Evolutionary conservation across 148 eudicot genomes (phyloP).

Genomic region (Suaeda aralocaspica): DNA sequence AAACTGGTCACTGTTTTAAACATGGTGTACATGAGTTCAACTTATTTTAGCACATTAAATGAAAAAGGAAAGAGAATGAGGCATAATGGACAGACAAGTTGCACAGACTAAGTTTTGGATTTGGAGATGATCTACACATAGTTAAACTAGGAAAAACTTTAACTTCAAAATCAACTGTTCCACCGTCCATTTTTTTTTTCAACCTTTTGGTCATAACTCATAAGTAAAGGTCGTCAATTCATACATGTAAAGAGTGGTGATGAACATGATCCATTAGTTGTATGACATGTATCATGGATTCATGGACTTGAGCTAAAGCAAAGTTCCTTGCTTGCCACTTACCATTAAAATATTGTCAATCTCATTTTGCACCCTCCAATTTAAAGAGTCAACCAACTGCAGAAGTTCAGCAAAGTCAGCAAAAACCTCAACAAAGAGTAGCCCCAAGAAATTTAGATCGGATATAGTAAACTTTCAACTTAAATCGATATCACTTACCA

Average conservation of each 20-base stretch:
- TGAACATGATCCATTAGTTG: not conserved
- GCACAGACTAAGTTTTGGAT: not conserved
- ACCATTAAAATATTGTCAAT: conserved; percentile 78
- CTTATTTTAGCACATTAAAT: not conserved
- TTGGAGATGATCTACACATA: not conserved
- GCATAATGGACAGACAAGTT: not conserved
- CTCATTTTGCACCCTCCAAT: conserved; percentile 94
- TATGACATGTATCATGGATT: not conserved
- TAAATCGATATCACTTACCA: conserved; percentile 41
- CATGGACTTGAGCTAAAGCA: not conserved
- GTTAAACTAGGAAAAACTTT: not conserved
- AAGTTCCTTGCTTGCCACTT: conserved; percentile 25
- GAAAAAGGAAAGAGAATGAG: not conserved
- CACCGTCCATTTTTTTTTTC: not conserved
- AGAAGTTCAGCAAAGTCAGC: conserved; percentile 23
- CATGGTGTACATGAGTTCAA: not conserved
- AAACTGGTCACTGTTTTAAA: not conserved
- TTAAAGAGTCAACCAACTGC: conserved; percentile 79
- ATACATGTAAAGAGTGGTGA: not conserved
- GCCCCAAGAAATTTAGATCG: not conserved
- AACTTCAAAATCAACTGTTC: not conserved
- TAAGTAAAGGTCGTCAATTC: not conserved
- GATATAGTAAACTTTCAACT: not conserved
- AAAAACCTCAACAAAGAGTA: conserved; percentile 5
- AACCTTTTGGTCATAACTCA: not conserved